Base-by-base conservation (phyloP, 495 filamentous ascomycete genomes). In the Lindgomyces ingoldianus region DNA sequence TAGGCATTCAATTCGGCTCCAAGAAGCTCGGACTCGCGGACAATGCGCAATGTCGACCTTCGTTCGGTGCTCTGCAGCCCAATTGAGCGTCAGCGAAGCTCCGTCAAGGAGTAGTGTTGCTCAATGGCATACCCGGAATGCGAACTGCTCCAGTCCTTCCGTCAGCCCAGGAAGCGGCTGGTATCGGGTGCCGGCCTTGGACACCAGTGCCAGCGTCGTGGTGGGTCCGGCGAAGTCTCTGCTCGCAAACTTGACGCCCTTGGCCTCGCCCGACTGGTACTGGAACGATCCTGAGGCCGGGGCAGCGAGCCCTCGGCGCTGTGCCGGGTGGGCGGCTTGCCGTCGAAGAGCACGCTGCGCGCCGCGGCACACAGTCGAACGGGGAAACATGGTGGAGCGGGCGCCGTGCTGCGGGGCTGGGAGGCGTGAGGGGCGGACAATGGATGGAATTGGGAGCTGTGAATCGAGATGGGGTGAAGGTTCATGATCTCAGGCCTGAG, bases 151-250 rank as follows among this genome's bases (percentile, higher is more conserved):
- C 66, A 99, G 81, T 26, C 88, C 93, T 68, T 96, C 89, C 58
- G 92, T 86, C 74, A 96, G 85, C 53, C 95, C 94, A 69, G 94
- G 95, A 61, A 88, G 81, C 46, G 86, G 83, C 81, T 99, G 85
- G 79, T 92, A 98, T 75, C 94, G 83, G 69, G 92, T 91, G 72
- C 94, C 94, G 62, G 90, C 94, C 77, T 93, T 94, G 50, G 91
- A 85, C 74, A 98, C 91, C 67, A 99, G 74, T 36, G 91, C 92
- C 67, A 99, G 82, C 64, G 89, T 91, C 47, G 91, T 91, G 55
- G 92, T 96, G 68, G 91, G 91, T 25, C 91, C 92, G 62, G 85
- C 81, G 62, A 91, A 81, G 78, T 97, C 92, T 78, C 93, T 83
- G 79, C 88, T 88, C 70, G 92, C 92, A 61, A 95, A 81, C 83